Conservation (phyloP, 352 stramenopile species). For the Phytopythium sindhum region DNA sequence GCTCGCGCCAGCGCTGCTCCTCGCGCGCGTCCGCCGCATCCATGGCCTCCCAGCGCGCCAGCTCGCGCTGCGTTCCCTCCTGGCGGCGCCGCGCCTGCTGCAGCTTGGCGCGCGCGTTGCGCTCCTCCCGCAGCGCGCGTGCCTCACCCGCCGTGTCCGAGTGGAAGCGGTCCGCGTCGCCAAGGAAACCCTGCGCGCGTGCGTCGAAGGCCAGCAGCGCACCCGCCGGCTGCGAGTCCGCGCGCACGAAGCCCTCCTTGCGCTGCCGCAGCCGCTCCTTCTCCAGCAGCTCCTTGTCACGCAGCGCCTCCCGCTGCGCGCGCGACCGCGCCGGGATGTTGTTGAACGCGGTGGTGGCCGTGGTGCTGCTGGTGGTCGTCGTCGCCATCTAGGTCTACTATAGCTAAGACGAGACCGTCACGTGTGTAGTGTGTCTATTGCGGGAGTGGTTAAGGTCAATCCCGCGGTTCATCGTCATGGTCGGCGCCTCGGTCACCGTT, state of each 20-base stretch:
- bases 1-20: slow-evolving; percentile 55
- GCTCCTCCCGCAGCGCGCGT: slow-evolving; percentile 52
- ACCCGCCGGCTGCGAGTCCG: slow-evolving; percentile 55
- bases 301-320: slow-evolving; percentile 61
- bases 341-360: slow-evolving; percentile 40
- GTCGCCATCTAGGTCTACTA: not conserved
- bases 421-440: not conserved
- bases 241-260: slow-evolving; percentile 63
- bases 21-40: slow-evolving; percentile 57
- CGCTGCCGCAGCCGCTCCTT: slow-evolving; percentile 64
- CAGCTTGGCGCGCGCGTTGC: slow-evolving; percentile 41
- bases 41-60: slow-evolving; percentile 84
- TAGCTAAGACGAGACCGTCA: too few species aligned
- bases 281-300: slow-evolving; percentile 78
- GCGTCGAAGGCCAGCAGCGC: slow-evolving; percentile 68
- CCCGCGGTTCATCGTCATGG: not conserved
- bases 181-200: slow-evolving; percentile 74
- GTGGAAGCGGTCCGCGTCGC: slow-evolving; percentile 87
- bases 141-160: slow-evolving; percentile 88
- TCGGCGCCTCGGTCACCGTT: not conserved
- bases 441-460: not conserved
- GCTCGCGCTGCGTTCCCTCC: slow-evolving; percentile 64
- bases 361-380: not conserved
- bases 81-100: slow-evolving; percentile 64
- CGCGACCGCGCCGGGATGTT: slow-evolving; percentile 73